These are phyloP conservation scores for Musa troglodytarum DNA, from an alignment of 176 grass and related monocot genomes.

Conservation along the genomic window DNA sequence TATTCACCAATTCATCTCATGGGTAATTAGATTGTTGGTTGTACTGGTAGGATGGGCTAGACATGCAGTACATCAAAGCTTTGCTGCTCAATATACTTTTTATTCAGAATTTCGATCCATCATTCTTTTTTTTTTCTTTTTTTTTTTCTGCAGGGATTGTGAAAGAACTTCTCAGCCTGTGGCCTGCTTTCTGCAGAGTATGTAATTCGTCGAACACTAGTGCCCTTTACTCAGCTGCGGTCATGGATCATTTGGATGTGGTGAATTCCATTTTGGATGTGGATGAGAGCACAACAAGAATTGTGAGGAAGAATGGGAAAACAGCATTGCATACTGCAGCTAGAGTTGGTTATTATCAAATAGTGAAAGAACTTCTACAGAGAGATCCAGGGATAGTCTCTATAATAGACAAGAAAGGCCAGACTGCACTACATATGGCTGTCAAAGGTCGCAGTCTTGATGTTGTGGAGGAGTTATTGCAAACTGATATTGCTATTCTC, in stretches of 20 bases:
- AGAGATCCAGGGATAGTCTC: slow-evolving; percentile 66
- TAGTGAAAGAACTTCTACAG: slow-evolving; percentile 70
- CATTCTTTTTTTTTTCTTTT: too few relatives aligned
- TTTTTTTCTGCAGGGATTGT: slow-evolving; percentile 42
- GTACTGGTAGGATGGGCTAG: background rate
- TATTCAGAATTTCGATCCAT: background rate
- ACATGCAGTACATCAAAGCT: background rate
- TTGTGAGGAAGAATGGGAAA: slow-evolving; percentile 90
- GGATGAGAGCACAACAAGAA: slow-evolving; percentile 47
- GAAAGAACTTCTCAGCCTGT: slow-evolving; percentile 61
- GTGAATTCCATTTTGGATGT: slow-evolving; percentile 72
- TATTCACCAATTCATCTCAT: background rate
- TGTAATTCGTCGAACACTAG: slow-evolving; percentile 79
- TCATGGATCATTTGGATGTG: slow-evolving; percentile 80
- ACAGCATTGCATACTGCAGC: slow-evolving; percentile 70
- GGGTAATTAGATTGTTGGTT: background rate
- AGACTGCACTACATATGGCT: slow-evolving; percentile 98
- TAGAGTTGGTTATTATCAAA: slow-evolving; percentile 66
- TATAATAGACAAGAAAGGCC: slow-evolving; percentile 86
- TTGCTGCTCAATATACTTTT: background rate
- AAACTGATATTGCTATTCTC: slow-evolving; percentile 75
- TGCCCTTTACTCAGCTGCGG: slow-evolving; percentile 83
- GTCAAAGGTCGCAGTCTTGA: slow-evolving; percentile 91
- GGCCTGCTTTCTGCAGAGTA: slow-evolving; percentile 54
- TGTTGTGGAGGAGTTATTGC: slow-evolving; percentile 78